A percentile compares a stretch with the other conserved stretches of the same genome.
phyloP scores from a whole-genome alignment of 345 rosid genomes.

The Erodium maritimum region DNA sequence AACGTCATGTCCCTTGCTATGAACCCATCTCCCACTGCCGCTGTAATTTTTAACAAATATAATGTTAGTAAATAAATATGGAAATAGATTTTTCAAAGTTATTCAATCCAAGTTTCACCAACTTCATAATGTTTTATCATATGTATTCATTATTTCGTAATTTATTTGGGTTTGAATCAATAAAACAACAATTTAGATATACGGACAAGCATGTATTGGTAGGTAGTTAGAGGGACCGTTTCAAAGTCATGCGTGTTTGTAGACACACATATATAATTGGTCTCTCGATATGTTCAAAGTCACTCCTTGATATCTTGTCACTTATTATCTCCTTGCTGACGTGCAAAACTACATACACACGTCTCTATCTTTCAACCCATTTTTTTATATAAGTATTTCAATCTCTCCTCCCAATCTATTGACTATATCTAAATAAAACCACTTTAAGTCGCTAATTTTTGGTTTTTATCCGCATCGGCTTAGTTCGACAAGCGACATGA shows the following conservation, averaged over 20 bases:
- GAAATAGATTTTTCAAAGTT: too few relatives aligned
- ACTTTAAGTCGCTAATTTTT: too few relatives aligned
- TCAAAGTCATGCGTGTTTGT: background rate
- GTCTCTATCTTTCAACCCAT: background rate
- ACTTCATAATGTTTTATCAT: background rate
- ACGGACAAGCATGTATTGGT: too few relatives aligned
- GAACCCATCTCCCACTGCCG: constrained; percentile 41
- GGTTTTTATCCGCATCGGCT: too few relatives aligned
- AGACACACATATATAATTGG: background rate
- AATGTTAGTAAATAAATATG: too few relatives aligned
- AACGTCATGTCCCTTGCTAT: constrained; percentile 39
- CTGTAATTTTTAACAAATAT: constrained; percentile 16
- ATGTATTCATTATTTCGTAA: too few relatives aligned
- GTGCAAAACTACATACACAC: constrained; percentile 5
- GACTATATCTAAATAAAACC: background rate
- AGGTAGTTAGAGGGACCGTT: background rate
- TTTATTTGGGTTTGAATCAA: too few relatives aligned
- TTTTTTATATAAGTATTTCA: background rate
- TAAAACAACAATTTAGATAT: too few relatives aligned
- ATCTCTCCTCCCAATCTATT: background rate
- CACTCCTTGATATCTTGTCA: too few relatives aligned
- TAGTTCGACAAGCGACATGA: too few relatives aligned
- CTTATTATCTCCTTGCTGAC: background rate
- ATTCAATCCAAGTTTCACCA: background rate
- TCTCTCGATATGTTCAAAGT: too few relatives aligned